Percentiles rank a stretch among this genome's conserved stretches.
Evolutionary conservation across 805 yeast genomes (phyloP).

Genomic region (Starmerella davenportii): DNA sequence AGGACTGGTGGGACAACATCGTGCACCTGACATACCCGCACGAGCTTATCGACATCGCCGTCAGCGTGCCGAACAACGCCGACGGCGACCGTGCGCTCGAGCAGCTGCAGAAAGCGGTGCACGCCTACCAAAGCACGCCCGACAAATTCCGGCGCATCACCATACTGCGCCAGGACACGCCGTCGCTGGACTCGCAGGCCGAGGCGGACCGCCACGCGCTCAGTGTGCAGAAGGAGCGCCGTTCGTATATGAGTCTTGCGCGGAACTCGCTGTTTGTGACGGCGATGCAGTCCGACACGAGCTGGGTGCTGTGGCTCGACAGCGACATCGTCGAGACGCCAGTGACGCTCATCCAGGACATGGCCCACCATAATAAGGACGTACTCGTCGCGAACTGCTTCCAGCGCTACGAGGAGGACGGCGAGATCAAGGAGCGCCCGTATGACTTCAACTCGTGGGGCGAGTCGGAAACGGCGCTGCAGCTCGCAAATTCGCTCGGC

Average conservation of each 20-base stretch:
- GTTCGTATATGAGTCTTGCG: slow-evolving; percentile 83
- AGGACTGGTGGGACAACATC: slow-evolving; percentile 76
- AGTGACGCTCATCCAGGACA: slow-evolving; percentile 61
- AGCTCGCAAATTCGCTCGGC: slow-evolving; percentile 49
- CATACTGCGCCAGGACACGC: slow-evolving; percentile 75
- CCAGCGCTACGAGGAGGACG: slow-evolving; percentile 55
- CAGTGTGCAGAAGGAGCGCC: slow-evolving; percentile 69
- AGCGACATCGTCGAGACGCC: slow-evolving; percentile 89
- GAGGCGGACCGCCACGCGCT: slow-evolving; percentile 88
- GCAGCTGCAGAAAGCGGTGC: slow-evolving; percentile 56
- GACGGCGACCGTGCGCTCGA: slow-evolving; percentile 70
- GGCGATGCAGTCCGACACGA: slow-evolving; percentile 69
- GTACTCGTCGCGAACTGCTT: slow-evolving; percentile 84
- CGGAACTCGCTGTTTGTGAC: slow-evolving; percentile 82
- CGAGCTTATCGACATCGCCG: slow-evolving; percentile 69
- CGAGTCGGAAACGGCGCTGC: slow-evolving; percentile 51
- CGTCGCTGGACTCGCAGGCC: slow-evolving; percentile 46
- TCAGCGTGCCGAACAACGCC: slow-evolving; percentile 65
- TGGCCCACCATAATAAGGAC: slow-evolving; percentile 70
- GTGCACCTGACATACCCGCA: slow-evolving; percentile 64
- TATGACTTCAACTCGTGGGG: slow-evolving; percentile 92
- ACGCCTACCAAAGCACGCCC: slow-evolving; percentile 41
- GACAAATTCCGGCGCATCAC: slow-evolving; percentile 67
- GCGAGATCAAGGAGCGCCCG: slow-evolving; percentile 51
- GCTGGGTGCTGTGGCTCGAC: slow-evolving; percentile 95